Evolutionary conservation across 306 rosid genomes (phyloP), one percentile per base, ranked within the genome.

Genomic region (Prunus campanulata): DNA sequence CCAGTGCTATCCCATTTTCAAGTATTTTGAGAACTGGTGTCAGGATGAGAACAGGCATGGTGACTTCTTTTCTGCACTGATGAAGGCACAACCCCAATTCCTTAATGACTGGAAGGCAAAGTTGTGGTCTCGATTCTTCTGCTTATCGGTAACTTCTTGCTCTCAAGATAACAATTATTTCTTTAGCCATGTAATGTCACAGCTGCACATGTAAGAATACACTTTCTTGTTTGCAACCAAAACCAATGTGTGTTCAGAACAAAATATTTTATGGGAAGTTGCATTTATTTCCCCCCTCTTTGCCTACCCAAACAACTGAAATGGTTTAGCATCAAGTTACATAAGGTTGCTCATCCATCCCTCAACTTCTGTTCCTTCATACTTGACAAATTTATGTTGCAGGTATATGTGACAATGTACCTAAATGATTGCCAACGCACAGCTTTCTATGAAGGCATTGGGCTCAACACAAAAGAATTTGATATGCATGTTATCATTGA

Each of bases 1-100:
- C 91, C 99, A 92, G 74, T 92, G 97, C 35, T 92, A 95, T 79
- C 99, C 99, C 73, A 95, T 95, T 85, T 95, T 95, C 80, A 90
- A 90, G 88, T 95, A 89, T 84, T 95, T 95, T 75, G 99, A 95
- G 92, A 95, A 95, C 90, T 95, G 99, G 99, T 95, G 99, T 88
- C 99, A 95, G 81, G 99, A 95, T 84, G 99, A 95, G 89, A 95
- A 95, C 72, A 85, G 99, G 57, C 99, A 95, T 25, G 99, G 99
- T 3, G 99, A 95, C 76, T 95, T 95, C 88, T 95, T 95, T 86
- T 92, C 99, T 59, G 99, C 99, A 71, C 86, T 95, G 81, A 90
- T 95, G 97, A 95, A 95, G 81, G 99, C 99, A 27, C 99, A 95
- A 85, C 99, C 98, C 44, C 99, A 95, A 65, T 95, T 95, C 83